Base-by-base conservation (phyloP, 768 basidiomycete genomes). In the Termitomyces sp. region DNA sequence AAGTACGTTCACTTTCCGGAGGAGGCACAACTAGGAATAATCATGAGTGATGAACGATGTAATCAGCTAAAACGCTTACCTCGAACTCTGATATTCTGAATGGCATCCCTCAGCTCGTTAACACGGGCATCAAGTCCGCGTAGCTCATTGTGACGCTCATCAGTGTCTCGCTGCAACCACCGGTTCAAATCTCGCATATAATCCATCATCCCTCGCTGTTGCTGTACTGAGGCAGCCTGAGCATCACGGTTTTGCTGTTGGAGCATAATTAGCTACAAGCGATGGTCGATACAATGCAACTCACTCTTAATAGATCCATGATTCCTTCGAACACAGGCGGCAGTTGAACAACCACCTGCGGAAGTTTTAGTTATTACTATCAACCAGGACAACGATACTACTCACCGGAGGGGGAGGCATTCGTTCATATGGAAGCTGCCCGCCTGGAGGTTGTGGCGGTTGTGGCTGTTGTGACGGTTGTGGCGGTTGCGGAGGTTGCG, bases 121-220 rank as follows among this genome's bases (percentile, higher is more conserved):
- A 93, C 74, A 11, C 88, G 80, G 18, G 82, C 83, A 44, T 82
- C 74, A 8, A 94, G 82, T 9, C 81, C 82, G 18, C 78, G 78
- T 40, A 93, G 71, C 66, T 92, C 91, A 3, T 80, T 76, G 60
- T 90, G 90, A 24, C 92, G 85, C 69, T 92, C 89, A 47, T 79
- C 77, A 0, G 91, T 89, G 67, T 94, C 92, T 35, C 85, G 80
- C 56, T 79, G 85, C 16, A 94, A 73, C 92, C 92, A 94, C 35
- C 82, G 79, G 61, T 93, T 94, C 33, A 93, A 72, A 2, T 77
- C 81, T 49, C 80, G 67, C 82, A 94, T 86, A 62, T 94, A 92
- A 53, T 87, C 75, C 82, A 90, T 90, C 52, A 91, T 72, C 66
- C 89, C 88, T 40, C 88, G 79, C 62, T 90, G 89, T 65, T 92